Conservation (phyloP, 1,139 yeast species). For the Casaregolazyma lundiana region DNA sequence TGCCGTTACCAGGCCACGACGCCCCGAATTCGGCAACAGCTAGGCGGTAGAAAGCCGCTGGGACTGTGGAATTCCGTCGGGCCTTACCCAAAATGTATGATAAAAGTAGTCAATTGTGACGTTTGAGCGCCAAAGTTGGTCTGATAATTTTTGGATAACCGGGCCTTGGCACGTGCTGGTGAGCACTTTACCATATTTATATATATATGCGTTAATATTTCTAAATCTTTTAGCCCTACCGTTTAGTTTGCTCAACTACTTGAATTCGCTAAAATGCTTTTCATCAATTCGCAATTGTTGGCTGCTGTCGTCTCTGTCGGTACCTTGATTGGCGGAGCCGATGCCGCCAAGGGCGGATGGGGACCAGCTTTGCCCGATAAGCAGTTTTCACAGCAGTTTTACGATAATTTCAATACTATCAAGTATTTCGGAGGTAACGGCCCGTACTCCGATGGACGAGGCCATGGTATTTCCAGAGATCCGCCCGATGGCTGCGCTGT, state of each 20-base stretch:
- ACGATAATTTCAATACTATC: slow-evolving; percentile 31
- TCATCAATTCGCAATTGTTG: slow-evolving; percentile 1
- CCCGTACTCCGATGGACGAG: slow-evolving; percentile 41
- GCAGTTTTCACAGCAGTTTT: slow-evolving; percentile 23
- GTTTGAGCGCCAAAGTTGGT: no score
- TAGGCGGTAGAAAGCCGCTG: neutral
- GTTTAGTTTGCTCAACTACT: no score
- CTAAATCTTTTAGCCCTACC: neutral
- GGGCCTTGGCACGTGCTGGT: no score
- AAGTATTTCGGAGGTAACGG: slow-evolving; percentile 42
- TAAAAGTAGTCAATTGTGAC: neutral
- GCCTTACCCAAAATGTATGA: slow-evolving; percentile 1
- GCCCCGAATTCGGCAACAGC: neutral
- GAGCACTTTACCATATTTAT: neutral
- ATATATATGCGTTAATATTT: neutral
- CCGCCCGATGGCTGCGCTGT: slow-evolving; percentile 50
- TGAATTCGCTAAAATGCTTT: neutral
- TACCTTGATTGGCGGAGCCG: neutral
- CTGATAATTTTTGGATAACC: no score
- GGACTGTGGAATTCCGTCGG: neutral
- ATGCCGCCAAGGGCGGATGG: slow-evolving; percentile 1
- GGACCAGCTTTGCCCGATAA: neutral
- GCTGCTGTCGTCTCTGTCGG: neutral
- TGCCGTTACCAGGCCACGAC: neutral
- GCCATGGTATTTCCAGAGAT: slow-evolving; percentile 41